These are phyloP conservation scores for Entomophthora muscae DNA, from an alignment of 371 early-diverging fungal genomes.

Conservation along the genomic window DNA sequence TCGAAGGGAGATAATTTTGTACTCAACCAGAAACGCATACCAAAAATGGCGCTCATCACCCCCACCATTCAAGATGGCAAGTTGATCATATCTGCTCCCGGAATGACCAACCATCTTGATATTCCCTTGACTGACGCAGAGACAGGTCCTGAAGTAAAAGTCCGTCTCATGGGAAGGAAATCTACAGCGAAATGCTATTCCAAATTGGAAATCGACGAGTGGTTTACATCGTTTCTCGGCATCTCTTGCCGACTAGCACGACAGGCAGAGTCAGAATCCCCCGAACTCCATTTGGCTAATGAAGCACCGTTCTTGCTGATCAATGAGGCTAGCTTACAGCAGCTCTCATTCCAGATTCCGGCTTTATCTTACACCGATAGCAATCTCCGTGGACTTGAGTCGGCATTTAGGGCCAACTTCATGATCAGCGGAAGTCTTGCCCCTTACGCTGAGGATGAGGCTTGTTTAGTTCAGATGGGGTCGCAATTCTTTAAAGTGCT, in stretches of 20 bases:
- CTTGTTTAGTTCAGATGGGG: neutral
- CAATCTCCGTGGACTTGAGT: neutral
- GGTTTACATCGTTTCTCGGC: conserved; percentile 33
- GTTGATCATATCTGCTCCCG: neutral
- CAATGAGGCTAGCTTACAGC: neutral
- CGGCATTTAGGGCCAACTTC: neutral
- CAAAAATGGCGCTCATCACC: neutral
- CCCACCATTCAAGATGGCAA: neutral
- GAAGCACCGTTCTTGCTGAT: conserved; percentile 7
- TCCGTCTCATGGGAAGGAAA: conserved; percentile 28
- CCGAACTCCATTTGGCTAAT: neutral
- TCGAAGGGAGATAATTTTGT: conserved; percentile 15
- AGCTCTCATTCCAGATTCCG: conserved; percentile 2
- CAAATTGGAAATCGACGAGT: conserved; percentile 19
- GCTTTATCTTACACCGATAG: neutral
- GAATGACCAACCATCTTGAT: neutral
- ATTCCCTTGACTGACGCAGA: neutral
- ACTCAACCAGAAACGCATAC: neutral
- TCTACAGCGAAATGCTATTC: conserved; percentile 15
- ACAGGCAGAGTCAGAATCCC: conserved; percentile 15
- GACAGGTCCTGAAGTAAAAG: neutral
- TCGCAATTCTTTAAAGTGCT: neutral
- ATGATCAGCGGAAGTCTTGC: neutral
- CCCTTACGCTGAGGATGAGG: neutral
- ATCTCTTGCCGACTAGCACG: conserved; percentile 31